Conservation (phyloP, 2,329 filamentous ascomycete species). For the Chaetomium sp. region DNA sequence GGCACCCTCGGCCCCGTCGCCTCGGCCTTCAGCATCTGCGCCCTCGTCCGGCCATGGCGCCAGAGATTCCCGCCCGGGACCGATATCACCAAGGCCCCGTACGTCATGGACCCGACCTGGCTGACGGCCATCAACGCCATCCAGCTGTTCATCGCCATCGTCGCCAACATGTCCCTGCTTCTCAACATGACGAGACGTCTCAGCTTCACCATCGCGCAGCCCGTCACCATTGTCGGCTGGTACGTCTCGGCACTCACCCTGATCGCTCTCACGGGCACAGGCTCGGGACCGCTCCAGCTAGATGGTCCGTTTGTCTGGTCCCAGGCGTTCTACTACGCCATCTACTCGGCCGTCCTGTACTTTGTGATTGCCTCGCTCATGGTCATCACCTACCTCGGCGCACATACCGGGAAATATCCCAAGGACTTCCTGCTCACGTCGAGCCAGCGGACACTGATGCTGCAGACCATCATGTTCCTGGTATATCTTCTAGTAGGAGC, state of each 20-base stretch:
- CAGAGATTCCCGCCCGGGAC: slow-evolving; percentile 45
- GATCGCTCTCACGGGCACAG: slow-evolving; percentile 58
- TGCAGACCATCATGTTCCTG: slow-evolving; percentile 83
- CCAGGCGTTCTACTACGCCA: slow-evolving; percentile 80
- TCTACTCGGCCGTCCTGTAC: slow-evolving; percentile 74
- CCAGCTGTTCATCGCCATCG: slow-evolving; percentile 67
- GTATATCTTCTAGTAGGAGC: slow-evolving; percentile 74
- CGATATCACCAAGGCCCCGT: slow-evolving; percentile 42
- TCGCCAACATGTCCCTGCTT: slow-evolving; percentile 74
- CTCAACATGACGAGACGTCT: slow-evolving; percentile 80
- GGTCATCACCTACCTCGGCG: slow-evolving; percentile 72
- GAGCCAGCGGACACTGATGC: slow-evolving; percentile 78
- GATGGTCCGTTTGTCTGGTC: slow-evolving; percentile 56
- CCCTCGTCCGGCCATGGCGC: slow-evolving; percentile 75
- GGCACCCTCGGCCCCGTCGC: slow-evolving; percentile 81
- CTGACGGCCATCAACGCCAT: slow-evolving; percentile 68
- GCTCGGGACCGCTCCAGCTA: slow-evolving; percentile 49
- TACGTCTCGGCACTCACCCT: slow-evolving; percentile 59
- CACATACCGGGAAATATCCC: slow-evolving; percentile 60
- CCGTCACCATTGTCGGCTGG: slow-evolving; percentile 67
- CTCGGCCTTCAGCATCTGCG: slow-evolving; percentile 80
- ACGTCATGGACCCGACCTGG: slow-evolving; percentile 65
- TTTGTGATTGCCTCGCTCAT: slow-evolving; percentile 71
- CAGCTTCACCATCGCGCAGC: slow-evolving; percentile 64
- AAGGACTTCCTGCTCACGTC: slow-evolving; percentile 73